These are phyloP conservation scores for Musa schizocarpa DNA, from an alignment of 176 grass and related monocot genomes.

Conservation along the genomic window DNA sequence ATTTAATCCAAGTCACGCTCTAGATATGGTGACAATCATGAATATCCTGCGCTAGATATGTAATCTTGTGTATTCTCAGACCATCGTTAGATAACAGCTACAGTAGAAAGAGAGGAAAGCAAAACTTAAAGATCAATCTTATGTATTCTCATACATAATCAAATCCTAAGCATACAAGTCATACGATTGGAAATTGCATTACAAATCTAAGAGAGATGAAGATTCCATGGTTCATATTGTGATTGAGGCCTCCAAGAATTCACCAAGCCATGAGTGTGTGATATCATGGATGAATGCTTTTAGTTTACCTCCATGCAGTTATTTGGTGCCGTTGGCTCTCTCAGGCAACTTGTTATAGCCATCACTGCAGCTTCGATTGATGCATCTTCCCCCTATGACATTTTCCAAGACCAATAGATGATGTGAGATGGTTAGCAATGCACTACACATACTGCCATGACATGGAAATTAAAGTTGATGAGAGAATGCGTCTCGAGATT, in stretches of 20 bases:
- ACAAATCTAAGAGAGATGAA: not conserved
- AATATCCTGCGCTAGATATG: no score
- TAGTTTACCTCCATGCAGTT: conserved; percentile 64
- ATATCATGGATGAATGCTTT: not conserved
- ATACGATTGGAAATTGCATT: not conserved
- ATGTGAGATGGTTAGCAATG: not conserved
- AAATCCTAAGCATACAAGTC: not conserved
- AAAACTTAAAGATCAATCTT: no score
- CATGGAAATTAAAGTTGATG: not conserved
- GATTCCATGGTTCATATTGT: not conserved
- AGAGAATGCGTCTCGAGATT: no score
- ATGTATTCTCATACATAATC: no score
- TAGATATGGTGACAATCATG: no score
- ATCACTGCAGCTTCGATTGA: conserved; percentile 81
- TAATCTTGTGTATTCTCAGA: no score
- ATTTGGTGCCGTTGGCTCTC: conserved; percentile 49
- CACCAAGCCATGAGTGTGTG: not conserved
- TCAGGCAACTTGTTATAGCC: conserved; percentile 72
- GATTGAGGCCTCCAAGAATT: not conserved
- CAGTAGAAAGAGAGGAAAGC: no score
- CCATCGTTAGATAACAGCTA: no score
- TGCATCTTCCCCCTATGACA: conserved; percentile 77
- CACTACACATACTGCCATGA: not conserved
- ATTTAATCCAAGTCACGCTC: no score
- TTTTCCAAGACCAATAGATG: not conserved